Evolutionary conservation across 176 grass and related monocot species (phyloP), one percentile per base, ranked within the genome.

Genomic region (Zizania latifolia): DNA sequence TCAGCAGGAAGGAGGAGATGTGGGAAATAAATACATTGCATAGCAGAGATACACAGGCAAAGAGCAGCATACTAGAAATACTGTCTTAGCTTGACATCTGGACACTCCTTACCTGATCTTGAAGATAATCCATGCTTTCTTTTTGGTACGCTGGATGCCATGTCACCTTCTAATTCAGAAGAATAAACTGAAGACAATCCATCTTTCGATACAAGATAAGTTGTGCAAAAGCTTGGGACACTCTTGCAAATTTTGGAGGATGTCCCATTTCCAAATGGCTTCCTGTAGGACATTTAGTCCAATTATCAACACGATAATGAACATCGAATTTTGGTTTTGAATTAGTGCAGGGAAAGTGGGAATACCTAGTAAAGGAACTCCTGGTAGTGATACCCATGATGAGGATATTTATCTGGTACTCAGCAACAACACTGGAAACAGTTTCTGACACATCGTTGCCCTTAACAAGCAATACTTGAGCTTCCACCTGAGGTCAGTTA

Each of bases 191-290:
- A 82, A 72, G 28, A 82, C 30, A 82, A 44, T 8, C 72, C 57
- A 75, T 75, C 85, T 31, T 77, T 77, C 65, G 72, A 58, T 41
- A 87, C 43, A 70, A 82, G 15, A 72, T 72, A 87, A 13, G 45
- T 22, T 33, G 72, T 72, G 70, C 85, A 87, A 68, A 87, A 82
- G 72, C 58, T 77, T 63, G 85, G 72, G 40, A 55, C 53, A 70
- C 65, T 62, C 54, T 71, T 62, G 66, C 72, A 68, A 26, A 87
- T 87, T 82, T 46, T 87, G 56, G 78, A 38, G 50, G 85, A 78
- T 30, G 62, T 56, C 28, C 62, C 82, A 27, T 14, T 62, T 12
- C 44, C 48, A 21, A 53, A 82, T 34, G 63, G 66, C 41, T n/a
- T 82, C 78, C 85, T 87, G 21, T 31, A 81, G 23, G 21, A 29